Evolutionary conservation across 768 basidiomycete species (phyloP).

Genomic region (Lentinula boryana): DNA sequence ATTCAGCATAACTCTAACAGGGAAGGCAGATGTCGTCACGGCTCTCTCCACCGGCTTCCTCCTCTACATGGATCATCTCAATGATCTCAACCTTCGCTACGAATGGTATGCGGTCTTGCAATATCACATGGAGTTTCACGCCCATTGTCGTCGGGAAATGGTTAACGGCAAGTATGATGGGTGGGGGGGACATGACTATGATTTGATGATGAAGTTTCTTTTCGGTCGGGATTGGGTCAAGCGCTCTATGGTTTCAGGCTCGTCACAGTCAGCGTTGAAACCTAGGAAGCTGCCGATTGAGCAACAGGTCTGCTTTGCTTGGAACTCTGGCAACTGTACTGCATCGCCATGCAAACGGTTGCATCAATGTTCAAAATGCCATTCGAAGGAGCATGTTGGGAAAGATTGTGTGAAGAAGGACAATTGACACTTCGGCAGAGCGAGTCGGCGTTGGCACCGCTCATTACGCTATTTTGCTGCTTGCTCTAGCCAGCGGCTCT

Average conservation of each 20-base stretch:
- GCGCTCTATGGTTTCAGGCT: neutral
- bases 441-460: too few species aligned
- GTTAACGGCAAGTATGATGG: constrained; percentile 8
- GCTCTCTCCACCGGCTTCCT: neutral
- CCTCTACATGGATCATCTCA: constrained; percentile 9
- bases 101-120: constrained; percentile 11
- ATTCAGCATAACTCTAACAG: too few species aligned
- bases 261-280: neutral
- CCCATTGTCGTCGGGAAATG: constrained; percentile 10
- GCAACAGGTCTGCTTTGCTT: neutral
- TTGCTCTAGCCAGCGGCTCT: neutral
- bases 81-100: constrained; percentile 10
- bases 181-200: constrained; percentile 10
- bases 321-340: neutral
- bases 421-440: neutral
- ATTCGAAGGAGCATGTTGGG: neutral
- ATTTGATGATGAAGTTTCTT: neutral
- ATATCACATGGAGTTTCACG: constrained; percentile 12
- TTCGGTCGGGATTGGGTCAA: neutral
- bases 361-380: neutral
- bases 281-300: neutral
- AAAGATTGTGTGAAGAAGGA: neutral
- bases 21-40: neutral
- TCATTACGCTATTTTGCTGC: neutral
- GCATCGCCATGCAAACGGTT: neutral